Base-by-base conservation (phyloP, 169 alveolate genomes). In the Cryptosporidium parvum region DNA sequence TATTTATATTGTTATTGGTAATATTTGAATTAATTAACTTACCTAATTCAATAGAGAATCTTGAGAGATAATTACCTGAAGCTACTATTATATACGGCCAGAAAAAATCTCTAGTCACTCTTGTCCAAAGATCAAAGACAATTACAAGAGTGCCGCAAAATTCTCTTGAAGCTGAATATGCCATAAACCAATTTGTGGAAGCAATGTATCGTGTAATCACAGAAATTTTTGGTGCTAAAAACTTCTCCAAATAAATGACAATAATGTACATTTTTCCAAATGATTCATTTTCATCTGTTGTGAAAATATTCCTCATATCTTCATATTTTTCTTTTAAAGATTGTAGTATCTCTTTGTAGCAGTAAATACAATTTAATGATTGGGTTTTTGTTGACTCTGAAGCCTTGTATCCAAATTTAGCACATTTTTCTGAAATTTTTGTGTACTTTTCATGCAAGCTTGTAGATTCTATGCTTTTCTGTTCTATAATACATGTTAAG, bases 111-210 rank as follows among this genome's bases (percentile, higher is more conserved):
- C 89, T 59, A 10, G 62, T 33, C 16, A 80, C 45, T 18, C 73
- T 62, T 37, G n/a, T 65, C 89, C 89, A 80, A 42, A 37, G 65
- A 8, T 62, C 69, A 62, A 16, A 80, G 23, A 80, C 56, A n/a
- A 80, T 8, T 39, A 42, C 65, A 0, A 80, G 12, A 16, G 31
- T 21, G 2, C 68, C 67, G 42, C 89, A 80, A 62, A 62, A 61
- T 31, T 62, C 75, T 21, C 89, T 80, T 39, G 89, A 61, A 1
- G 18, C 29, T 21, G 73, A 58, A 80, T 80, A 62, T 7, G 75
- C 89, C 9, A 14, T 18, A 56, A 21, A 73, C 86, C 86, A 73
- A 29, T 35, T 0, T 31, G 10, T 73, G 10, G 21, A 33, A 35
- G 21, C 7, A 18, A 31, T 31, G 26, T 73, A 18, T 73, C 31